These are phyloP conservation scores for Austroboletus eburneus DNA, from an alignment of 768 basidiomycete species.

Conservation along the genomic window DNA sequence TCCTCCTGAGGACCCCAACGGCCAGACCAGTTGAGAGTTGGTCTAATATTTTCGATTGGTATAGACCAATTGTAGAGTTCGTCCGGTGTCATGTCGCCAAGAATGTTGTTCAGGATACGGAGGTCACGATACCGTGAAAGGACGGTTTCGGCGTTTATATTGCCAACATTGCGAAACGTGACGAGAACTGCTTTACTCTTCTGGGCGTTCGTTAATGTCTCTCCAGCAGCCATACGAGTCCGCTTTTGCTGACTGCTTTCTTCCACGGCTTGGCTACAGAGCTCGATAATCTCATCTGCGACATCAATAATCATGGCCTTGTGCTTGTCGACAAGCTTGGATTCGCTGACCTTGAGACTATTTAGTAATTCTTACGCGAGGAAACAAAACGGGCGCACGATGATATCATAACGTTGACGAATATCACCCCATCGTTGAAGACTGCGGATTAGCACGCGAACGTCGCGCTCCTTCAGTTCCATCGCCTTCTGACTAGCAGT, in stretches of 20 bases:
- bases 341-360: conserved; percentile 68
- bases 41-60: conserved; percentile 90
- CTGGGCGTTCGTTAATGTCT: conserved; percentile 86
- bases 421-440: conserved; percentile 98
- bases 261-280: conserved; percentile 78
- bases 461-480: conserved; percentile 96
- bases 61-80: conserved; percentile 82
- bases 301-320: conserved; percentile 87
- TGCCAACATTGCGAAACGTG: conserved; percentile 81
- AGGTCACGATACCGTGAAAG: conserved; percentile 87
- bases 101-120: conserved; percentile 78
- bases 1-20: conserved; percentile 93
- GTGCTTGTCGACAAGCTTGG: conserved; percentile 93
- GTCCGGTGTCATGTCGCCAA: conserved; percentile 54
- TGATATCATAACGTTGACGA: conserved; percentile 87
- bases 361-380: background rate
- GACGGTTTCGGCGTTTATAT: conserved; percentile 97
- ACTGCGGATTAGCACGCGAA: conserved; percentile 91
- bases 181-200: conserved; percentile 98
- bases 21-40: conserved; percentile 94
- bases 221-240: conserved; percentile 70
- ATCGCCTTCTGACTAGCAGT: conserved; percentile 91
- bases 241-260: conserved; percentile 82
- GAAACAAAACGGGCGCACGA: conserved; percentile 54
- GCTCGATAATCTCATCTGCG: conserved; percentile 87